Evolutionary conservation across 108 stramenopile genomes (phyloP).

Genomic region (Discostella pseudostelligera): DNA sequence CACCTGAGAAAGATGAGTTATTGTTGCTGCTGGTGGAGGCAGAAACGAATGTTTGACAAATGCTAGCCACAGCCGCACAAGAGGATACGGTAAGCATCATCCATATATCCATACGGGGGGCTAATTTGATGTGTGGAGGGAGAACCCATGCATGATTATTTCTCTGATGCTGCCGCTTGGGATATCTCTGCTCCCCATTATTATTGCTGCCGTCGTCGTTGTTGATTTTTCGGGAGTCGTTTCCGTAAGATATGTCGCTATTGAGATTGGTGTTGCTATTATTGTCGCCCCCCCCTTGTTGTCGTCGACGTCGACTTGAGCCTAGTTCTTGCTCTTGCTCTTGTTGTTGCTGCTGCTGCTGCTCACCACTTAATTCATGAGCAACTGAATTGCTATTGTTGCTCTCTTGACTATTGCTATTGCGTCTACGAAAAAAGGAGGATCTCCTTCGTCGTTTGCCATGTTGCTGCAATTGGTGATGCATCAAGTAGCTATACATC

Average conservation of each 20-base stretch:
- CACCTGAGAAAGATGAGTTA: not conserved
- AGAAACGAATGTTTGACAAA: slow-evolving; percentile 1
- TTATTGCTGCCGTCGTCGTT: too few relatives aligned
- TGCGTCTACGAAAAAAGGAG: not conserved
- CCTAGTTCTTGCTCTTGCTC: not conserved
- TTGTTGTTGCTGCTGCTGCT: not conserved
- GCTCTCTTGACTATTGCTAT: too few relatives aligned
- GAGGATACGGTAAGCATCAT: slow-evolving; percentile 12
- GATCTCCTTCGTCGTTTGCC: not conserved
- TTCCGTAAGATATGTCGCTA: too few relatives aligned
- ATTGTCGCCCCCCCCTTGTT: not conserved
- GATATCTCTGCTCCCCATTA: too few relatives aligned
- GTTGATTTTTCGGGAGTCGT: too few relatives aligned
- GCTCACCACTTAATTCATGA: too few relatives aligned
- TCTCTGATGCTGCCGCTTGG: too few relatives aligned
- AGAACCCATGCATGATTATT: slow-evolving; percentile 7
- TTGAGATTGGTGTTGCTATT: not conserved
- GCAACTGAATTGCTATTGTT: too few relatives aligned
- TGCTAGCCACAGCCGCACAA: slow-evolving; percentile 14
- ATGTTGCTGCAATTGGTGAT: not conserved
- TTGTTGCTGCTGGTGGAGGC: too few relatives aligned
- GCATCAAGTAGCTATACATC: not conserved
- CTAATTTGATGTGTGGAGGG: slow-evolving; percentile 3
- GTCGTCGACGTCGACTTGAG: too few relatives aligned
- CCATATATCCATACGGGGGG: slow-evolving; percentile 28